Conservation (phyloP, 2,329 filamentous ascomycete species). For the Tolypocladium ophioglossoides region DNA sequence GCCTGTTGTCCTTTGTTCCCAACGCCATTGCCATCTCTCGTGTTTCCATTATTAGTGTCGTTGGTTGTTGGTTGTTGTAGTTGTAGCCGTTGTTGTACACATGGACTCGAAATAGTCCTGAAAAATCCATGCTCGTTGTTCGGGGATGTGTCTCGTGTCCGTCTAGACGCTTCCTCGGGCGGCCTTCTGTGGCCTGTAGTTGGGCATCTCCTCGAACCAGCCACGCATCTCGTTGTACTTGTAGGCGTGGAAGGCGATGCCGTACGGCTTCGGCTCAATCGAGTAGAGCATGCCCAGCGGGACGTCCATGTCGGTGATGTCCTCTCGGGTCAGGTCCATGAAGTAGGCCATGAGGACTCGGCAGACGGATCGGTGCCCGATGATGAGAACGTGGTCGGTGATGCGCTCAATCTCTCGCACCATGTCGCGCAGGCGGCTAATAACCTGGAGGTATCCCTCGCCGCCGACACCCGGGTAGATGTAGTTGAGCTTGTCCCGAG, state of each 20-base stretch:
- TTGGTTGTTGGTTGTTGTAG: not conserved
- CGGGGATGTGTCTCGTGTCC: not conserved
- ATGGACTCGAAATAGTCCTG: not conserved
- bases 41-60: not conserved
- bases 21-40: not conserved
- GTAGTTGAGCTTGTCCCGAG: constrained; percentile 84
- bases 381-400: constrained; percentile 86
- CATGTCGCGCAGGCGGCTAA: constrained; percentile 88
- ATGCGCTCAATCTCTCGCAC: constrained; percentile 96
- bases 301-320: constrained; percentile 90
- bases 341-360: constrained; percentile 94
- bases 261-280: constrained; percentile 95
- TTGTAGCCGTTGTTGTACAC: not conserved
- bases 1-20: not conserved
- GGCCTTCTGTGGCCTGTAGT: constrained; percentile 62
- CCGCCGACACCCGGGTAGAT: constrained; percentile 93
- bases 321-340: constrained; percentile 78
- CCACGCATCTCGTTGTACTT: constrained; percentile 68
- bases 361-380: constrained; percentile 86
- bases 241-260: constrained; percentile 94
- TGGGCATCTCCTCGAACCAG: constrained; percentile 78
- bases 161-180: constrained; percentile 19
- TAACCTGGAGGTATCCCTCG: constrained; percentile 93
- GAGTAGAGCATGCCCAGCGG: constrained; percentile 90
- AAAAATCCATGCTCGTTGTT: not conserved